Base-by-base conservation (phyloP, 1,284 basidiomycete species). In the Stygiomarasmius scandens region DNA sequence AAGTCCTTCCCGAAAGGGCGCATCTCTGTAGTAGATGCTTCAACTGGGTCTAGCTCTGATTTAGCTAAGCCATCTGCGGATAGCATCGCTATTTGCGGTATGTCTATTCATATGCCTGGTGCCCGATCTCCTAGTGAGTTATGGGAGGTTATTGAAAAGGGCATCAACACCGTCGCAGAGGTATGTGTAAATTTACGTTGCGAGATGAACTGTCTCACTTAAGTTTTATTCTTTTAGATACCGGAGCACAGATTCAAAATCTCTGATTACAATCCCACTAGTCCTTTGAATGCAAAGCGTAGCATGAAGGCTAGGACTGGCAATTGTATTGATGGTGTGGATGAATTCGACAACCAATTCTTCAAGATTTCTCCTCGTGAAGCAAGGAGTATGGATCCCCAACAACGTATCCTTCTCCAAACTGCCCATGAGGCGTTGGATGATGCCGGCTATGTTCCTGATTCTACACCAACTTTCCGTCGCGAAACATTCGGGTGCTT, bases 281-380 rank as follows among this genome's bases (percentile, higher is more conserved):
- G 52, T 5, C 52, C 62, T 24, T 56, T 57, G 32, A 66, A 65
- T 38, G 50, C 71, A 11, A 68, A 71, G 36, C 79, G 79, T 29
- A 66, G 67, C 32, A 77, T 87, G 73, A 81, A 77, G 61, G 79
- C 81, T 14, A 73, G 73, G 41, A 83, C 75, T 0, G 89, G 86
- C 23, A 89, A 89, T 67, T 91, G 90, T 66, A 68, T 90, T 50
- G 71, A 77, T 11, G 75, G 77, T 46, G 72, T 77, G 20, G 82
- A 82, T 60, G 74, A 76, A 47, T 91, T 91, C 64, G 89, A 91
- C 67, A 77, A 87, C 66, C 74, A 74, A 61, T 89, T 90, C 67
- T 90, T 91, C 76, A 81, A 82, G 58, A 80, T 90, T 36, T 87
- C 84, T 49, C 89, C 88, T 1, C 78, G 88, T 3, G 89, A 90